phyloP scores from a whole-genome alignment of 2,329 filamentous ascomycete genomes.

The Talaromyces sp. region DNA sequence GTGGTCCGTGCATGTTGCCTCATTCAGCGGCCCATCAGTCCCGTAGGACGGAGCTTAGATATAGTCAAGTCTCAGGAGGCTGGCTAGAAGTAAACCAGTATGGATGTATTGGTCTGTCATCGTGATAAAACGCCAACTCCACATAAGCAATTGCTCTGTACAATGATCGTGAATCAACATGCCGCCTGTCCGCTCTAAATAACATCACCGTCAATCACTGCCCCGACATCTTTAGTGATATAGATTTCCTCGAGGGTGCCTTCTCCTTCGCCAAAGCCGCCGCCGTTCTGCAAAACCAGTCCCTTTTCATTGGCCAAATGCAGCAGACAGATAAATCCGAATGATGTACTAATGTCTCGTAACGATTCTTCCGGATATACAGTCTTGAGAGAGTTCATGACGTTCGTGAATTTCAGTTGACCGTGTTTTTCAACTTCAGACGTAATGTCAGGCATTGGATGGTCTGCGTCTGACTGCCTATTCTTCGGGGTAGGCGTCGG shows the following conservation, averaged over 20 bases:
- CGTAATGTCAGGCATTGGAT: slow-evolving; percentile 25
- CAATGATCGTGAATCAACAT: slow-evolving; percentile 9
- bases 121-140: neutral
- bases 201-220: slow-evolving; percentile 37
- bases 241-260: slow-evolving; percentile 46
- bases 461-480: slow-evolving; percentile 33
- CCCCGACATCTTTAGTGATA: slow-evolving; percentile 39
- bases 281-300: slow-evolving; percentile 66
- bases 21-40: neutral
- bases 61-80: neutral
- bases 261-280: slow-evolving; percentile 33
- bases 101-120: neutral
- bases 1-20: neutral
- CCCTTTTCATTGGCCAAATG: slow-evolving; percentile 94
- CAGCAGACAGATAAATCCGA: slow-evolving; percentile 82
- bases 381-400: slow-evolving; percentile 83
- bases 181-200: slow-evolving; percentile 13
- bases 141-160: slow-evolving; percentile 9
- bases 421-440: slow-evolving; percentile 46
- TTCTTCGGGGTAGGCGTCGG: slow-evolving; percentile 28
- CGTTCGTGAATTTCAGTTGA: slow-evolving; percentile 76
- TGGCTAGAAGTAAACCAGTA: neutral
- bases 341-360: slow-evolving; percentile 90
- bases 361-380: slow-evolving; percentile 85
- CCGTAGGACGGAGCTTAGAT: neutral